phyloP scores from a whole-genome alignment of 2,329 filamentous ascomycete genomes.

The Hypoxylon sp. region DNA sequence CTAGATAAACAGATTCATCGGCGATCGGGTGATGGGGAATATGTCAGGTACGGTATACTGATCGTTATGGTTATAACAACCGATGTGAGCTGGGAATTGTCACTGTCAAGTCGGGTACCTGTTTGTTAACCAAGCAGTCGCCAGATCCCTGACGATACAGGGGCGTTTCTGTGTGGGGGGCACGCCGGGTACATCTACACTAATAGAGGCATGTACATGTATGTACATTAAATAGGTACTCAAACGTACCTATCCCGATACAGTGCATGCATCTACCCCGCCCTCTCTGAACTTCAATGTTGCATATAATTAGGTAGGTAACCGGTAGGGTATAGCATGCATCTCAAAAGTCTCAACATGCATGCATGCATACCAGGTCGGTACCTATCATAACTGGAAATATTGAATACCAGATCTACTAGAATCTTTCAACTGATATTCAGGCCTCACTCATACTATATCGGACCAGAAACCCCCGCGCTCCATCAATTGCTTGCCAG shows the following conservation, averaged over 20 bases:
- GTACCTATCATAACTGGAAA: no score
- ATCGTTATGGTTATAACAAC: neutral
- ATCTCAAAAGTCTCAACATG: neutral
- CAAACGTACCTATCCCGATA: neutral
- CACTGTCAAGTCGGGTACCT: neutral
- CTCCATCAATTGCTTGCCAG: neutral
- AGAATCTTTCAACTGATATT: no score
- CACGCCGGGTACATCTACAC: no score
- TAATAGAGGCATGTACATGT: no score
- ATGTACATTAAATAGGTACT: neutral
- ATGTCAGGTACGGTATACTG: slow-evolving; percentile 4
- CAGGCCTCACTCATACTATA: neutral
- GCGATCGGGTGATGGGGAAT: slow-evolving; percentile 9
- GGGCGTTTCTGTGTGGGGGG: no score
- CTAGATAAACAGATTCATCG: slow-evolving; percentile 8
- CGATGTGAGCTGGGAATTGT: neutral
- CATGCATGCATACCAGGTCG: no score
- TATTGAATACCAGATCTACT: no score
- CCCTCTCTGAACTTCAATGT: slow-evolving; percentile 1
- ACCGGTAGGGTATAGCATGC: no score
- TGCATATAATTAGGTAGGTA: no score
- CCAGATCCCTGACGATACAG: no score
- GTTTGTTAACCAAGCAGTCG: no score
- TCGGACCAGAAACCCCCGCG: neutral
- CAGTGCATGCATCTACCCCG: slow-evolving; percentile 32